A percentile compares a stretch with the other conserved stretches of the same genome.
These are phyloP conservation scores for Boletus albobrunnescens DNA, from an alignment of 1,284 basidiomycete genomes.

Conservation along the genomic window DNA sequence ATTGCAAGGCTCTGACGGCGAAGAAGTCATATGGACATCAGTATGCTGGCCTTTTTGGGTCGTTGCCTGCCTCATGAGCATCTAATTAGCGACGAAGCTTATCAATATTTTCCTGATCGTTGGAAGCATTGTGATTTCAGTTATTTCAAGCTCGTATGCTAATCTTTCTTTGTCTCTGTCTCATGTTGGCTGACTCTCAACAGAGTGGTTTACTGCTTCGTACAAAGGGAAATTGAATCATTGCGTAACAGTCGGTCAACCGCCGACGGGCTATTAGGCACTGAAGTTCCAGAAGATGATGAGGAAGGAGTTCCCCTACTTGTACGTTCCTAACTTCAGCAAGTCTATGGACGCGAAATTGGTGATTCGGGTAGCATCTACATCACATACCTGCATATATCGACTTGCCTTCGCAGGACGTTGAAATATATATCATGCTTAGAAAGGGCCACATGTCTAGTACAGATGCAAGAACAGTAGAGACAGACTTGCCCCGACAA, in stretches of 20 bases:
- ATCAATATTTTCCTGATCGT: conserved; percentile 58
- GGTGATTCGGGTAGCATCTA: background rate
- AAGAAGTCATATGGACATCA: conserved; percentile 72
- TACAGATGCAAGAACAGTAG: conserved; percentile 86
- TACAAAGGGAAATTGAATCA: conserved; percentile 57
- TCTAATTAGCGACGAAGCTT: conserved; percentile 53
- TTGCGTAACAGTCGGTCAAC: conserved; percentile 49
- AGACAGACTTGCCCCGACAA: conserved; percentile 81
- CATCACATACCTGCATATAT: conserved; percentile 2
- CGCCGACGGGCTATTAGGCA: conserved; percentile 52
- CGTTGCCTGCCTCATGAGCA: conserved; percentile 10
- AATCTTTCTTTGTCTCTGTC: conserved; percentile 26
- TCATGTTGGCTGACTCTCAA: conserved; percentile 6
- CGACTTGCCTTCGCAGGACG: conserved; percentile 1
- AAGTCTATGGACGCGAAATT: background rate
- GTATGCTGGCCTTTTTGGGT: conserved; percentile 37
- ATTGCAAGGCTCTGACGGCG: conserved; percentile 73
- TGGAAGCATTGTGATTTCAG: conserved; percentile 52
- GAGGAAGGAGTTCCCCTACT: conserved; percentile 64
- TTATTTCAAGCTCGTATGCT: conserved; percentile 63
- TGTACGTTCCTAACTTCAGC: conserved; percentile 1
- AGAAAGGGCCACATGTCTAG: conserved; percentile 30
- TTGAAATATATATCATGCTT: conserved; percentile 4
- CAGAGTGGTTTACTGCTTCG: conserved; percentile 62
- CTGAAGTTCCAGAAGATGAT: conserved; percentile 59